Percentiles rank a stretch among this genome's conserved stretches.
These are phyloP conservation scores for Linaria vulgaris DNA, from an alignment of 257 asterid genomes.

Conservation along the genomic window DNA sequence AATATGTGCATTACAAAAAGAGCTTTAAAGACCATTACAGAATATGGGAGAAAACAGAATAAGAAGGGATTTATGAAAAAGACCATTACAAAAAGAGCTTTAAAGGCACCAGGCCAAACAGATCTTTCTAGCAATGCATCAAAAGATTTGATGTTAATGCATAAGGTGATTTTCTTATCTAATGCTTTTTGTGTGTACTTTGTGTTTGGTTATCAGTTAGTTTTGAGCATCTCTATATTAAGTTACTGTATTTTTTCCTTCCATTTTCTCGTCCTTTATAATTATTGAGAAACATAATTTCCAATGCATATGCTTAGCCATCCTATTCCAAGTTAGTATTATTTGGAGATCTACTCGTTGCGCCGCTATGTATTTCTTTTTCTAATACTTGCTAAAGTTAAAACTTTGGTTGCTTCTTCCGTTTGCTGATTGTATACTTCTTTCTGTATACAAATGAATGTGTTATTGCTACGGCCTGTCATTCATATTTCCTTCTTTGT, in stretches of 20 bases:
- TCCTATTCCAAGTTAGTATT: not conserved
- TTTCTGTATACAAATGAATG: not conserved
- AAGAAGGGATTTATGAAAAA: slow-evolving; percentile 76
- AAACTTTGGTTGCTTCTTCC: not conserved
- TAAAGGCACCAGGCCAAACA: slow-evolving; percentile 92
- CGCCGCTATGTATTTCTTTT: not conserved
- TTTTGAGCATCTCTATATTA: not conserved
- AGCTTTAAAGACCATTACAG: no score
- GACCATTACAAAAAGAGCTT: slow-evolving; percentile 81
- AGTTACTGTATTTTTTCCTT: not conserved
- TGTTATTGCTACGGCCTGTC: slow-evolving; percentile 7
- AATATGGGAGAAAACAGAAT: slow-evolving; percentile 73
- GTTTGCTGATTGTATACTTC: not conserved
- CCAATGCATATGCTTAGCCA: not conserved
- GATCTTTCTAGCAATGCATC: slow-evolving; percentile 94
- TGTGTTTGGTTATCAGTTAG: not conserved
- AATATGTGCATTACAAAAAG: slow-evolving; percentile 94
- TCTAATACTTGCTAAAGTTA: not conserved
- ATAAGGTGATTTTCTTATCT: slow-evolving; percentile 51
- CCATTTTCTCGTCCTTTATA: not conserved
- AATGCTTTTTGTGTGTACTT: slow-evolving; percentile 5
- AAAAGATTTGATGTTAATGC: slow-evolving; percentile 89
- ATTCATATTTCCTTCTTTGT: slow-evolving; percentile 23
- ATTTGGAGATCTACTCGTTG: not conserved
- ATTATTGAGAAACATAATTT: not conserved